Percentiles rank a stretch among this genome's conserved stretches.
These are phyloP conservation scores for Scortechinia acanthostroma DNA, from an alignment of 2,329 filamentous ascomycete species.

Conservation along the genomic window DNA sequence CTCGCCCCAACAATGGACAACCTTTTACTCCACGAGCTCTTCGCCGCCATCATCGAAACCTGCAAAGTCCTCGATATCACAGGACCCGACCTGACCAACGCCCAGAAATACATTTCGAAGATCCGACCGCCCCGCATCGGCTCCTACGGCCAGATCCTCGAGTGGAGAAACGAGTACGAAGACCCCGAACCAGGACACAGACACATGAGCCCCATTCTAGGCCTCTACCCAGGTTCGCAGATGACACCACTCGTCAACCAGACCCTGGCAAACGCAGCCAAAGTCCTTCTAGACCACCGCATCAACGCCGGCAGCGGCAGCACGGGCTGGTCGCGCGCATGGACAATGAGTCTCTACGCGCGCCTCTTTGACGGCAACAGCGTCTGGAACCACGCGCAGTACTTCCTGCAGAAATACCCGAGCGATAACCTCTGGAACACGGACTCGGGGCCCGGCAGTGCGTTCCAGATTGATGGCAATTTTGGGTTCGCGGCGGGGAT, in stretches of 20 bases:
- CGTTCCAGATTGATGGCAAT: too few species aligned
- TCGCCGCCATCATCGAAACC: constrained; percentile 15
- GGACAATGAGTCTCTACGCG: constrained; percentile 38
- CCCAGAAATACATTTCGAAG: constrained; percentile 11
- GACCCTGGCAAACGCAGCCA: constrained; percentile 10
- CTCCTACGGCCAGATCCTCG: constrained; percentile 24
- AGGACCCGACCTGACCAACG: constrained; percentile 19
- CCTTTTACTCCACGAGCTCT: constrained; percentile 24
- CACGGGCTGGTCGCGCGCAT: constrained; percentile 42
- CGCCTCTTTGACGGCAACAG: constrained; percentile 27
- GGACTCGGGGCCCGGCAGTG: too few species aligned
- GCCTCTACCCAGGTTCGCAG: constrained; percentile 31
- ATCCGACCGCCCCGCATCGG: constrained; percentile 10
- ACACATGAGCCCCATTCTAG: constrained; percentile 40
- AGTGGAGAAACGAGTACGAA: constrained; percentile 27
- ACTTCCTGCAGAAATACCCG: constrained; percentile 23
- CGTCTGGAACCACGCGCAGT: constrained; percentile 21
- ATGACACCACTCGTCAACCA: constrained; percentile 19
- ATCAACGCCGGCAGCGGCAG: constrained; percentile 31
- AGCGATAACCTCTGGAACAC: constrained; percentile 30
- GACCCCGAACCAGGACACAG: constrained; percentile 37
- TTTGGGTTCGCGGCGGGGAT: too few species aligned
- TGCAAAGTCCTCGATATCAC: constrained; percentile 10
- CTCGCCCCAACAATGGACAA: constrained; percentile 27
- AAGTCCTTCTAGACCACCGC: constrained; percentile 17